These are phyloP conservation scores for Suillus americanus DNA, from an alignment of 768 basidiomycete species.

Conservation along the genomic window DNA sequence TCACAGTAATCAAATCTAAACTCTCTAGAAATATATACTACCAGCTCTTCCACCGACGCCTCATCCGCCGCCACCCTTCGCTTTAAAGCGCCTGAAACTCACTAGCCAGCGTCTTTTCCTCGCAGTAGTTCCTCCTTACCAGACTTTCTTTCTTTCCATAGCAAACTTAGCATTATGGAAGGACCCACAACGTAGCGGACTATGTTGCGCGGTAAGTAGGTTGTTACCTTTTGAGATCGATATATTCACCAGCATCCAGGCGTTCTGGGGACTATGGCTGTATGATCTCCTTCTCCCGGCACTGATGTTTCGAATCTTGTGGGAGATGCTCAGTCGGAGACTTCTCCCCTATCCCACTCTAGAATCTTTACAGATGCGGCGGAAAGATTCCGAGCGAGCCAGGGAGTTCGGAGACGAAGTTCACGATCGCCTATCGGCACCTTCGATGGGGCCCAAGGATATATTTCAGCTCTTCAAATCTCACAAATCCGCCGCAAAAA, in stretches of 20 bases:
- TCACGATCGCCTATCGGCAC: conserved; percentile 42
- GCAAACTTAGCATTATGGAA: conserved; percentile 55
- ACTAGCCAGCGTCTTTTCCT: conserved; percentile 57
- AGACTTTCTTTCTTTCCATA: conserved; percentile 40
- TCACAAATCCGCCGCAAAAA: conserved; percentile 37
- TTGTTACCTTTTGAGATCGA: conserved; percentile 2
- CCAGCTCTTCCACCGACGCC: conserved; percentile 46
- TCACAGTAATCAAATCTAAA: conserved; percentile 13
- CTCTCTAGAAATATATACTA: conserved; percentile 38
- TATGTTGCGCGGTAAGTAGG: conserved; percentile 51
- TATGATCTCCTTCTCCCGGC: conserved; percentile 54
- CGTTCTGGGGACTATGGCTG: conserved; percentile 67
- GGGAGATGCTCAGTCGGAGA: conserved; percentile 46
- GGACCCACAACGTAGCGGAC: conserved; percentile 43
- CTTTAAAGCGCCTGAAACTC: conserved; percentile 50
- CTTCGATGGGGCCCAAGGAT: conserved; percentile 52
- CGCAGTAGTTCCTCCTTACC: conserved; percentile 48
- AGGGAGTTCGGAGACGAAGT: conserved; percentile 52
- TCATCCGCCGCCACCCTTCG: conserved; percentile 46
- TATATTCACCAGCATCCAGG: conserved; percentile 31
- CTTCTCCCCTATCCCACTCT: conserved; percentile 56
- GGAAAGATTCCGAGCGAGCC: conserved; percentile 47
- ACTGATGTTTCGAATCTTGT: conserved; percentile 47
- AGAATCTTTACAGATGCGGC: conserved; percentile 51
- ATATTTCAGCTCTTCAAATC: conserved; percentile 52